A percentile compares a stretch with the other conserved stretches of the same genome.
Conservation (phyloP, 192 early-diverging fungal species). For the Entomortierella lignicola region DNA sequence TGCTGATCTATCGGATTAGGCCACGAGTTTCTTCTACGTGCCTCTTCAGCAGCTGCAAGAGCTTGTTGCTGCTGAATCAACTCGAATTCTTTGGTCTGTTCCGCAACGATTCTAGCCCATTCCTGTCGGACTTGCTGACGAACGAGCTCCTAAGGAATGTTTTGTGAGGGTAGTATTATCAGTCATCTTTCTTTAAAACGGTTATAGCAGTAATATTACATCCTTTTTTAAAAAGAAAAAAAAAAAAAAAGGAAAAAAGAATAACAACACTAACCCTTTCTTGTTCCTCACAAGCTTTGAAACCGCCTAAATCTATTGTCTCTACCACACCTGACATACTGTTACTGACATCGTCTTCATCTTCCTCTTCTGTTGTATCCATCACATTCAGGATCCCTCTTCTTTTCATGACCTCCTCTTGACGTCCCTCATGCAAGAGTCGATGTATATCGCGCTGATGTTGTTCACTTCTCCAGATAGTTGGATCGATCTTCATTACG, state of each 20-base stretch:
- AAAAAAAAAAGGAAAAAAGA: too few relatives aligned
- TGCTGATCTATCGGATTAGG: slow-evolving; percentile 16
- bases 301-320: not conserved
- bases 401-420: slow-evolving; percentile 27
- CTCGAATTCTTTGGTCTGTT: slow-evolving; percentile 23
- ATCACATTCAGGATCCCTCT: slow-evolving; percentile 21
- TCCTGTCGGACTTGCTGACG: slow-evolving; percentile 19
- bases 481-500: slow-evolving; percentile 39
- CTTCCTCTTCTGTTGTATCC: slow-evolving; percentile 34
- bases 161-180: not conserved
- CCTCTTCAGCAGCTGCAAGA: not conserved
- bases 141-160: slow-evolving; percentile 17
- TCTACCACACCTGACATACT: slow-evolving; percentile 27
- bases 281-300: not conserved
- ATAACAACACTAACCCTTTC: not conserved
- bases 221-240: too few relatives aligned
- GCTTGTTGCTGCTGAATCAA: not conserved
- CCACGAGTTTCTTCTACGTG: slow-evolving; percentile 21
- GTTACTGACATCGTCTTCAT: slow-evolving; percentile 3
- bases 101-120: slow-evolving; percentile 19
- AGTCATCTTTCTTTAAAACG: not conserved
- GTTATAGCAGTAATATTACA: too few relatives aligned
- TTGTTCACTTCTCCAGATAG: slow-evolving; percentile 21
- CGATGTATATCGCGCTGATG: slow-evolving; percentile 41
- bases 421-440: slow-evolving; percentile 32